Conservation (phyloP, 495 filamentous ascomycete genomes). For the Amniculicola lignicola region DNA sequence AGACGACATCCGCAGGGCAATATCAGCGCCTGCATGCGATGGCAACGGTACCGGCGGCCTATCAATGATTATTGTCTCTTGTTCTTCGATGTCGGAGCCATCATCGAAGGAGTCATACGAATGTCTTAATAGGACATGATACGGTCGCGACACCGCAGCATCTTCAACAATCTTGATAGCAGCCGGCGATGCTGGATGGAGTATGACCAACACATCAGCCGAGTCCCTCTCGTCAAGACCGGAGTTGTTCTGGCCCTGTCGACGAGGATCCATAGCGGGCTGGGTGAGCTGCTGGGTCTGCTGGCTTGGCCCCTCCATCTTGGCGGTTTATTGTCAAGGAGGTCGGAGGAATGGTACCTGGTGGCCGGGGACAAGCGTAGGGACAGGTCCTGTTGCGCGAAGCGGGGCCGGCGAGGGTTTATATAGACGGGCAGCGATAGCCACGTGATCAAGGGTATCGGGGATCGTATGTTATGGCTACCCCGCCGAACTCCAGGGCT, state of each 20-base stretch:
- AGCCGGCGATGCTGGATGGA: slow-evolving; percentile 71
- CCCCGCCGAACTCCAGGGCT: no score
- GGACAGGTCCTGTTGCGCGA: no score
- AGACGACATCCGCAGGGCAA: slow-evolving; percentile 78
- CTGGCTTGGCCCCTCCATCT: slow-evolving; percentile 34
- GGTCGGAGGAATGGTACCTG: no score
- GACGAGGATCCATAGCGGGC: slow-evolving; percentile 72
- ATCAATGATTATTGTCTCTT: slow-evolving; percentile 51
- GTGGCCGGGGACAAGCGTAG: no score
- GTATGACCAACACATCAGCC: slow-evolving; percentile 82
- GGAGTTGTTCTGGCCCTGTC: slow-evolving; percentile 70
- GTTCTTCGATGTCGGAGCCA: slow-evolving; percentile 49
- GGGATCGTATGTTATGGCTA: no score
- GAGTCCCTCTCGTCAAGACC: slow-evolving; percentile 76
- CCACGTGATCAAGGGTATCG: no score
- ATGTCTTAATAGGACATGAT: slow-evolving; percentile 54
- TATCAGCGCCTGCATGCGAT: slow-evolving; percentile 47
- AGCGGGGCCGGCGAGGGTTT: no score
- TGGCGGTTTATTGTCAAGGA: no score
- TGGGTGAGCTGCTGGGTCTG: slow-evolving; percentile 73
- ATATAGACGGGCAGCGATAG: no score
- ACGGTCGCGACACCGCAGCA: slow-evolving; percentile 50
- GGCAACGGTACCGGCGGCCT: slow-evolving; percentile 15
- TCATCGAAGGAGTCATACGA: slow-evolving; percentile 23
- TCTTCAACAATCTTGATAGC: slow-evolving; percentile 65